phyloP scores from a whole-genome alignment of 805 yeast genomes.

The Wickerhamomyces subpelliculosus region DNA sequence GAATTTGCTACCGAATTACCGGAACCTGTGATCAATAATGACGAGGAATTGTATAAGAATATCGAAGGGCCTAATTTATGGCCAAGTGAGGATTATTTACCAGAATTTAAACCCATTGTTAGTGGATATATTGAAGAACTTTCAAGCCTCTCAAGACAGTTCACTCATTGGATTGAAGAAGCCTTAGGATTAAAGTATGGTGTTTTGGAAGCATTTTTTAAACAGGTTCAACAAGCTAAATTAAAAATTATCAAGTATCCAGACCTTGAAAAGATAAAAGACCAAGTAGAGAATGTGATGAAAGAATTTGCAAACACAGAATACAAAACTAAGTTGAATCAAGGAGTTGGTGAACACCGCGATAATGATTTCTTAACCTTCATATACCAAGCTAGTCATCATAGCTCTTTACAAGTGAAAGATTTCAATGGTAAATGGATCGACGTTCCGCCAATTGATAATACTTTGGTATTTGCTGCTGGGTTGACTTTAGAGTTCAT shows the following conservation, averaged over 20 bases:
- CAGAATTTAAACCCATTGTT: conserved; percentile 26
- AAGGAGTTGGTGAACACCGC: conserved; percentile 42
- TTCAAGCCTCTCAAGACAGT: conserved; percentile 33
- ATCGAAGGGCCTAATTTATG: conserved; percentile 42
- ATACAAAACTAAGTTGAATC: conserved; percentile 32
- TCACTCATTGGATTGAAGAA: conserved; percentile 46
- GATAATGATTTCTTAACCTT: conserved; percentile 58
- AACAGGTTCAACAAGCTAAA: conserved; percentile 32
- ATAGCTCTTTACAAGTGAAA: conserved; percentile 38
- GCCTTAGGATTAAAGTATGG: conserved; percentile 41
- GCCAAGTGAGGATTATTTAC: conserved; percentile 30
- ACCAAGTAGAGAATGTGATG: conserved; percentile 25
- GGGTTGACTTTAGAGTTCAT: conserved; percentile 44
- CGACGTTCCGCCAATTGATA: conserved; percentile 32
- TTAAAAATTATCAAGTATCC: conserved; percentile 38
- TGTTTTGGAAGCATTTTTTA: conserved; percentile 42
- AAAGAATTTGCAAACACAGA: conserved; percentile 38
- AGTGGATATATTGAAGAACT: conserved; percentile 36
- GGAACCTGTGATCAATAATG: conserved; percentile 21
- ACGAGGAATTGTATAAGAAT: conserved; percentile 31
- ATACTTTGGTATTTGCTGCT: conserved; percentile 39
- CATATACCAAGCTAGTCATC: conserved; percentile 49
- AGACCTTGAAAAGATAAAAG: conserved; percentile 1
- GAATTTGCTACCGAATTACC: conserved; percentile 47
- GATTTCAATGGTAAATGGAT: conserved; percentile 42